Conservation (phyloP, 306 rosid genomes). For the Gastrolobium bilobum region DNA sequence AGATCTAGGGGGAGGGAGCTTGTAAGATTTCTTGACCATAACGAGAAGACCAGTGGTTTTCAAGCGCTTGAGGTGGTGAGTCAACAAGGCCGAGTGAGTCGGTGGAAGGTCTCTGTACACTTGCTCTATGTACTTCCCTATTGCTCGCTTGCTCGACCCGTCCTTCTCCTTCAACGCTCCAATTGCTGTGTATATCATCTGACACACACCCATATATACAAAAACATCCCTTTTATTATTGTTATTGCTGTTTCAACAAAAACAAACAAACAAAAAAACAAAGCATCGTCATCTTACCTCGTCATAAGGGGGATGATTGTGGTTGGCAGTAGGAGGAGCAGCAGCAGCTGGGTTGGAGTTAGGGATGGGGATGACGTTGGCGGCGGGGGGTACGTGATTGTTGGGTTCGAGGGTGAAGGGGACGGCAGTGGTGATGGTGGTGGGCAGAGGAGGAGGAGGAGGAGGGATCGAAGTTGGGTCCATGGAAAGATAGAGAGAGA, state of each 20-base stretch:
- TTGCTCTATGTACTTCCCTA: slow-evolving; percentile 71
- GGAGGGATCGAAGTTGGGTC: slow-evolving; percentile 53
- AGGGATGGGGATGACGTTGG: not conserved
- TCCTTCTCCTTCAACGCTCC: slow-evolving; percentile 65
- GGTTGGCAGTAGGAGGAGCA: too few relatives aligned
- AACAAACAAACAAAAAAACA: too few relatives aligned
- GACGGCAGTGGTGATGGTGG: slow-evolving; percentile 22
- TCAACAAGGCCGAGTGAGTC: slow-evolving; percentile 57
- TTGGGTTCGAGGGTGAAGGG: slow-evolving; percentile 34
- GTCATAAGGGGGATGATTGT: slow-evolving; percentile 61
- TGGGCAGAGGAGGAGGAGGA: slow-evolving; percentile 1
- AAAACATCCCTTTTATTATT: too few relatives aligned
- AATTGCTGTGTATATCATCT: slow-evolving; percentile 79
- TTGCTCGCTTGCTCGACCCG: slow-evolving; percentile 83
- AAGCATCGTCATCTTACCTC: slow-evolving; percentile 49
- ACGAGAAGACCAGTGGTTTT: slow-evolving; percentile 56
- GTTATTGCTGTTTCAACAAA: too few relatives aligned
- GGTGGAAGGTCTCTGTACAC: slow-evolving; percentile 60
- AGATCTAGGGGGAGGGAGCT: slow-evolving; percentile 51
- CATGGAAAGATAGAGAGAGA: slow-evolving; percentile 44
- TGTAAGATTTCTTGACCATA: slow-evolving; percentile 75
- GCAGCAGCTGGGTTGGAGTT: not conserved
- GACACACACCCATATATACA: not conserved
- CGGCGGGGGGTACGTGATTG: slow-evolving; percentile 8
- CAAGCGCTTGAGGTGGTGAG: slow-evolving; percentile 68